A percentile compares a stretch with the other conserved stretches of the same genome.
These are phyloP conservation scores for Musa beccarii DNA, from an alignment of 176 grass and related monocot species.

Conservation along the genomic window DNA sequence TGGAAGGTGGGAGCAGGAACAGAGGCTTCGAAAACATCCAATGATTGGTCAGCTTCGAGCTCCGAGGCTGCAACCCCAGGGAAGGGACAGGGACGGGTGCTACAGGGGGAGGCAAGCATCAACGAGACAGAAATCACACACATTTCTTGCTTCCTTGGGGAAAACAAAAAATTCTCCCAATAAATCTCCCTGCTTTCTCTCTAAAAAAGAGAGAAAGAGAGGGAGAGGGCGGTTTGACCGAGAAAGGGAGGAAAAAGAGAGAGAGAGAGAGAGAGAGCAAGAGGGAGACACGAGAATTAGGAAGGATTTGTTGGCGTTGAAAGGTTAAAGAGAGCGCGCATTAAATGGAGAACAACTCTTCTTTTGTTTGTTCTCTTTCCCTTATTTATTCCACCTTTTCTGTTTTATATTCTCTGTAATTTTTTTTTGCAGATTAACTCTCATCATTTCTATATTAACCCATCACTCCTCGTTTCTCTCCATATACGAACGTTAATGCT, in stretches of 20 bases:
- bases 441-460: too few species aligned
- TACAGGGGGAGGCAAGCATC: conserved; percentile 7
- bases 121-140: conserved; percentile 43
- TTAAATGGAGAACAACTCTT: not conserved
- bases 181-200: conserved; percentile 28
- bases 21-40: conserved; percentile 17
- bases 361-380: not conserved
- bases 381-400: not conserved
- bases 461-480: too few species aligned
- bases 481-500: too few species aligned
- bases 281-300: conserved; percentile 17
- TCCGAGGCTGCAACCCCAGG: conserved; percentile 19
- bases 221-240: conserved; percentile 54
- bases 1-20: conserved; percentile 14
- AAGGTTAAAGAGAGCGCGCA: not conserved
- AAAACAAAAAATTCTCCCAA: conserved; percentile 16
- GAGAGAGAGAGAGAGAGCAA: conserved; percentile 4
- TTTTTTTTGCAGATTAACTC: too few species aligned
- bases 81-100: conserved; percentile 18
- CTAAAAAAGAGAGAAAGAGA: conserved; percentile 22
- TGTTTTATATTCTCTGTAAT: too few species aligned
- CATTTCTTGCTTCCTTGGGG: conserved; percentile 11
- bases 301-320: conserved; percentile 35
- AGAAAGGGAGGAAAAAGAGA: not conserved
- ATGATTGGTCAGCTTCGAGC: conserved; percentile 38